These are phyloP conservation scores for Datisca glomerata DNA, from an alignment of 306 rosid species.

Conservation along the genomic window DNA sequence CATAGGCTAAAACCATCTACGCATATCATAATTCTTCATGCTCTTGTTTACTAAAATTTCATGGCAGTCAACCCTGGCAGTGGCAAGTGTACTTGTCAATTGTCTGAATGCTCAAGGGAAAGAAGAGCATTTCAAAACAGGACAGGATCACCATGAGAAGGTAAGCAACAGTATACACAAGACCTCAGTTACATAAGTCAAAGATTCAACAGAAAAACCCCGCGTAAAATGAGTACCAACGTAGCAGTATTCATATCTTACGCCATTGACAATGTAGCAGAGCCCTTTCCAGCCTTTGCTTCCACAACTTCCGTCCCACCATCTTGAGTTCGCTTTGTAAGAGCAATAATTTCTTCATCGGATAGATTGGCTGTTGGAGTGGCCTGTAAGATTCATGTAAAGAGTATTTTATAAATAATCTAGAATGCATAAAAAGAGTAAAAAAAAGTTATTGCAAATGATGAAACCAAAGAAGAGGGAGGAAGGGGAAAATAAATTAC, in stretches of 20 bases:
- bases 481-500: constrained; percentile 20
- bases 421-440: neutral
- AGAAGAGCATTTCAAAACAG: too few species aligned
- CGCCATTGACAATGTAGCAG: constrained; percentile 99
- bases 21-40: too few species aligned
- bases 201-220: neutral
- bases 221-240: too few species aligned
- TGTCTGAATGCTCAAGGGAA: too few species aligned
- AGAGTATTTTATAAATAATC: constrained; percentile 16
- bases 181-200: neutral
- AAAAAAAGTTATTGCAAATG: constrained; percentile 3
- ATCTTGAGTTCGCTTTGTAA: constrained; percentile 91
- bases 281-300: constrained; percentile 99
- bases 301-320: constrained; percentile 99
- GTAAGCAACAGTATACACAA: too few species aligned
- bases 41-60: too few species aligned
- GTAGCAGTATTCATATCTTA: constrained; percentile 32
- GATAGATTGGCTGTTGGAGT: constrained; percentile 68
- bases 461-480: constrained; percentile 1
- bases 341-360: constrained; percentile 51
- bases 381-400: too few species aligned
- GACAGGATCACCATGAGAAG: too few species aligned
- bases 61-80: too few species aligned
- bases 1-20: too few species aligned
- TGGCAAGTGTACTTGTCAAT: too few species aligned